phyloP scores from a whole-genome alignment of 2,329 filamentous ascomycete species.

The Cercospora sp. region DNA sequence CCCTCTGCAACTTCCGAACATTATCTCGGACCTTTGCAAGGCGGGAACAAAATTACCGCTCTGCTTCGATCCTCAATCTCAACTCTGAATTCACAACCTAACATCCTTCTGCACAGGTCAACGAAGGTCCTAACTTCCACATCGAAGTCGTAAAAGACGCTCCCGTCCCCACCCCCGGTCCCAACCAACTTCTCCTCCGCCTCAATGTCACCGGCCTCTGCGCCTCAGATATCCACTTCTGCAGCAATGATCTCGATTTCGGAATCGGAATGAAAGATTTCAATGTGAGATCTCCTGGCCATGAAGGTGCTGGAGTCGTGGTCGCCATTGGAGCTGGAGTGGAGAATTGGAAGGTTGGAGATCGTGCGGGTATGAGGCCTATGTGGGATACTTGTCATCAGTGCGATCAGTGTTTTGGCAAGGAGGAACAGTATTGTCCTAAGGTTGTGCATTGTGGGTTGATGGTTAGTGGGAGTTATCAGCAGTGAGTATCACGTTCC shows the following conservation, averaged over 20 bases:
- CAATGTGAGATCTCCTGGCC: slow-evolving; percentile 38
- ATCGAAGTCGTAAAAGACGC: slow-evolving; percentile 49
- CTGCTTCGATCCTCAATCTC: neutral
- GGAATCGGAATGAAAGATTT: slow-evolving; percentile 44
- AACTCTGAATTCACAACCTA: too few species aligned
- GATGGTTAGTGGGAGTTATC: slow-evolving; percentile 52
- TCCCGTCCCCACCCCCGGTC: slow-evolving; percentile 48
- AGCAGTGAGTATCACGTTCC: slow-evolving; percentile 50
- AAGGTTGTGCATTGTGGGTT: slow-evolving; percentile 51
- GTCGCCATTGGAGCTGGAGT: slow-evolving; percentile 57
- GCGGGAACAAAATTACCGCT: neutral
- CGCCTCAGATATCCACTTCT: slow-evolving; percentile 56
- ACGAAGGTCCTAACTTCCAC: slow-evolving; percentile 51
- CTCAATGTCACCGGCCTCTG: slow-evolving; percentile 61
- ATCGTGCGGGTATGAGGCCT: slow-evolving; percentile 53
- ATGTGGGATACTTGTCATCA: slow-evolving; percentile 53
- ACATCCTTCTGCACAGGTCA: slow-evolving; percentile 44
- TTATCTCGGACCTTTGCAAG: too few species aligned
- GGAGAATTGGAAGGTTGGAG: slow-evolving; percentile 54
- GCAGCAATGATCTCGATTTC: slow-evolving; percentile 53
- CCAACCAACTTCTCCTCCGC: slow-evolving; percentile 58
- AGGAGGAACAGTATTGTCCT: slow-evolving; percentile 56
- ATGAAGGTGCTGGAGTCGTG: slow-evolving; percentile 59
- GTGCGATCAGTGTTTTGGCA: slow-evolving; percentile 52
- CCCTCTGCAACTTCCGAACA: neutral